Evolutionary conservation across 306 rosid genomes (phyloP).

Genomic region (Amphicarpaea edgeworthii): DNA sequence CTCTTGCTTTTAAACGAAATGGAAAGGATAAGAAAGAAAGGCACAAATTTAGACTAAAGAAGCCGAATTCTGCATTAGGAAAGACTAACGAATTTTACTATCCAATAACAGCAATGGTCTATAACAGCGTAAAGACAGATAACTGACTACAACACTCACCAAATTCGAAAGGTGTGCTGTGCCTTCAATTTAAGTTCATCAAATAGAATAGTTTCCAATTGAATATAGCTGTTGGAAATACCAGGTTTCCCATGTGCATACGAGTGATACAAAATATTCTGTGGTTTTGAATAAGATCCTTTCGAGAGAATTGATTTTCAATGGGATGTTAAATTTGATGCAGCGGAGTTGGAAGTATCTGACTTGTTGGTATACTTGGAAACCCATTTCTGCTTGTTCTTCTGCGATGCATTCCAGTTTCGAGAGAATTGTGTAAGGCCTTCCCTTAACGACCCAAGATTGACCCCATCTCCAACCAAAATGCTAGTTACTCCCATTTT

Average conservation of each 20-base stretch:
- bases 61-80: slow-evolving; percentile 8
- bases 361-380: slow-evolving; percentile 52
- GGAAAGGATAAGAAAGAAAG: background rate
- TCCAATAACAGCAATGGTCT: background rate
- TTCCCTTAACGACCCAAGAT: slow-evolving; percentile 72
- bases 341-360: slow-evolving; percentile 48
- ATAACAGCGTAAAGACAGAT: background rate
- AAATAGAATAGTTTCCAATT: background rate
- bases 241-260: background rate
- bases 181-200: background rate
- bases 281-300: no score
- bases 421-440: slow-evolving; percentile 71
- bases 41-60: background rate
- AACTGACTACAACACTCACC: no score
- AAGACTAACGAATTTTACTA: background rate
- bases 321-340: slow-evolving; percentile 43
- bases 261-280: background rate
- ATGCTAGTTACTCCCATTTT: slow-evolving; percentile 93
- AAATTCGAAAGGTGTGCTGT: background rate
- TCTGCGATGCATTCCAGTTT: slow-evolving; percentile 63
- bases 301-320: no score
- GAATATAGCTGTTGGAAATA: background rate
- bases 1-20: background rate
- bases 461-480: slow-evolving; percentile 79
- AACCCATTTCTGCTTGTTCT: slow-evolving; percentile 85